Evolutionary conservation across 352 stramenopile genomes (phyloP), one percentile per base, ranked within the genome.

Genomic region (Lagenidium giganteum): DNA sequence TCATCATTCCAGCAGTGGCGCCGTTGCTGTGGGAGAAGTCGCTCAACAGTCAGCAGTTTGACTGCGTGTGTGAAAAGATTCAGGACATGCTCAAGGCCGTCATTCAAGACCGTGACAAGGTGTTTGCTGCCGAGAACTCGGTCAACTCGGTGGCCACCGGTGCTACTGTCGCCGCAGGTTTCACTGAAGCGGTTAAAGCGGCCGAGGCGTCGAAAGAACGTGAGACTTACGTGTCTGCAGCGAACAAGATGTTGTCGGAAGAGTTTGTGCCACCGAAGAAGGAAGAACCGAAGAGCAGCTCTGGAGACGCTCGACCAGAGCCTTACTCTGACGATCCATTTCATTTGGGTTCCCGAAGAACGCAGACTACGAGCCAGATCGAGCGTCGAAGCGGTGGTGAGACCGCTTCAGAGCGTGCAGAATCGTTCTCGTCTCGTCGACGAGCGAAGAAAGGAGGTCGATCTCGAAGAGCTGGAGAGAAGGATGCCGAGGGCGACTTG

Each of bases 11-110:
- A 8, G 79, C 82, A 0, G 79, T 94, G 7, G 64, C 82, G 16
- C 82, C 82, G 21, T 42, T 94, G 38, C 52, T 94, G 3, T 94
- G 82, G 82, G 82, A 94, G 33, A 52, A 74, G 22, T 71, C 65
- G 1, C 44, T 94, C 8, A 94, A 88, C 47, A 88, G 80, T 54
- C 50, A 62, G 20, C 82, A 94, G 48, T 94, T 94, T 42, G 82
- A 94, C 43, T 67, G 86, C 34, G 78, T 94, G 8, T 92, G 79
- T 30, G 79, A 91, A 41, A 90, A 90, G 43, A 80, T 94, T 51
- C 78, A 94, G 47, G 72, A 90, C 23, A 94, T 94, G 82, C 63
- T 94, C n/a, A 91, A 94, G 52, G 62, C 68, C 34, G 80, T 94
- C 37, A 92, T 94, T 38, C 64, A 35, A 13, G 79, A 91, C 29